These are phyloP conservation scores for Atkinsonella hypoxylon DNA, from an alignment of 2,329 filamentous ascomycete species.

Conservation along the genomic window DNA sequence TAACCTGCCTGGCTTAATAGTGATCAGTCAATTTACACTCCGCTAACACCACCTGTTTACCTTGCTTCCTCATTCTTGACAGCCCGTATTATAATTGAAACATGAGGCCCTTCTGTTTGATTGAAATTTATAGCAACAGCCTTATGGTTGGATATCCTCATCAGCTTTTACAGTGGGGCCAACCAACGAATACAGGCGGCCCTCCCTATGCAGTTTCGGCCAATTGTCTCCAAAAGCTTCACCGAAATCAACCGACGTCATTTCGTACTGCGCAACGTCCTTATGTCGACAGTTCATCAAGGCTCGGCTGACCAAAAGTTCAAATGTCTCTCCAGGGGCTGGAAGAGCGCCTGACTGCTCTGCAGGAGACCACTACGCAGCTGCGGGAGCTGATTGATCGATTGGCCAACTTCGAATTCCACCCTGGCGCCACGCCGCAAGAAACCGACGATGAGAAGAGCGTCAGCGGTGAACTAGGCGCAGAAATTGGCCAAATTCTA, in stretches of 20 bases:
- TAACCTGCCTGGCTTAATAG: too few species aligned
- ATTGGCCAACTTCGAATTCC: slow-evolving; percentile 45
- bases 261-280: background rate
- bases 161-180: background rate
- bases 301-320: background rate
- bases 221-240: slow-evolving; percentile 1
- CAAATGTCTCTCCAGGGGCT: slow-evolving; percentile 47
- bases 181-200: background rate
- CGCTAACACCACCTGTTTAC: too few species aligned
- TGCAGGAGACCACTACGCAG: slow-evolving; percentile 50
- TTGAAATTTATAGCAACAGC: too few species aligned
- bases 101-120: too few species aligned
- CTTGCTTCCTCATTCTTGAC: too few species aligned
- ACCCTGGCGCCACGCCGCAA: slow-evolving; percentile 44
- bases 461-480: slow-evolving; percentile 57
- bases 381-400: slow-evolving; percentile 47
- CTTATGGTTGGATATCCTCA: too few species aligned
- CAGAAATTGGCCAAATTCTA: slow-evolving; percentile 68
- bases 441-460: slow-evolving; percentile 36
- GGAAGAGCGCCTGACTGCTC: slow-evolving; percentile 45
- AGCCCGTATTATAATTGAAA: too few species aligned
- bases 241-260: background rate
- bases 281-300: background rate
- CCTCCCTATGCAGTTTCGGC: background rate
- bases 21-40: too few species aligned